These are phyloP conservation scores for Angophora floribunda DNA, from an alignment of 345 rosid genomes.

Conservation along the genomic window DNA sequence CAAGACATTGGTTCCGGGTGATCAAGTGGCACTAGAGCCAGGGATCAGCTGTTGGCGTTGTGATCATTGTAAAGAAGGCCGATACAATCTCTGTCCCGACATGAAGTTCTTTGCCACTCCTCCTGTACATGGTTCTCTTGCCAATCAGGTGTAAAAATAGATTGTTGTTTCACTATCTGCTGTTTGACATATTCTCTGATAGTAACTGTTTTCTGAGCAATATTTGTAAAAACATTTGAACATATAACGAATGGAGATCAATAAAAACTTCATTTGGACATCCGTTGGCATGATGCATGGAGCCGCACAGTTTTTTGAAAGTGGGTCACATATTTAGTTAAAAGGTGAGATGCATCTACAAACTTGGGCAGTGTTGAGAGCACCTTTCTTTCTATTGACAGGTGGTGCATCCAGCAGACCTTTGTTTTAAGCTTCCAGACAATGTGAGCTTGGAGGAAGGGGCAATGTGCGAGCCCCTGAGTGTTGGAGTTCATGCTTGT, in stretches of 20 bases:
- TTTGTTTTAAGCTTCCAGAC: conserved; percentile 87
- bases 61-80: conserved; percentile 56
- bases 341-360: not conserved
- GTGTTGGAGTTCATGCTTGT: conserved; percentile 95
- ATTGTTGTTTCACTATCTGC: not conserved
- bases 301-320: not conserved
- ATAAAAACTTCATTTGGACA: not conserved
- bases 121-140: conserved; percentile 84
- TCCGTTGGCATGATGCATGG: not conserved
- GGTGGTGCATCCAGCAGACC: conserved; percentile 93
- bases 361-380: not conserved
- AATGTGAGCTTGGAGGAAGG: conserved; percentile 94
- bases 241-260: not conserved
- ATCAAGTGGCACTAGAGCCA: conserved; percentile 88
- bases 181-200: not conserved
- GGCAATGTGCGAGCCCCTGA: conserved; percentile 95
- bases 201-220: not conserved
- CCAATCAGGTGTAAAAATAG: conserved; percentile 44
- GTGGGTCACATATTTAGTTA: not conserved
- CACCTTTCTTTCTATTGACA: conserved; percentile 1
- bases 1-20: conserved; percentile 52
- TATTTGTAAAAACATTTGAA: not conserved
- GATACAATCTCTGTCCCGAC: conserved; percentile 85
- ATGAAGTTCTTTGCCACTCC: conserved; percentile 97
- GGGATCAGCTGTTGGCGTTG: conserved; percentile 90